These are phyloP conservation scores for Leccinum fuscescens DNA, from an alignment of 1,284 basidiomycete species.

Conservation along the genomic window DNA sequence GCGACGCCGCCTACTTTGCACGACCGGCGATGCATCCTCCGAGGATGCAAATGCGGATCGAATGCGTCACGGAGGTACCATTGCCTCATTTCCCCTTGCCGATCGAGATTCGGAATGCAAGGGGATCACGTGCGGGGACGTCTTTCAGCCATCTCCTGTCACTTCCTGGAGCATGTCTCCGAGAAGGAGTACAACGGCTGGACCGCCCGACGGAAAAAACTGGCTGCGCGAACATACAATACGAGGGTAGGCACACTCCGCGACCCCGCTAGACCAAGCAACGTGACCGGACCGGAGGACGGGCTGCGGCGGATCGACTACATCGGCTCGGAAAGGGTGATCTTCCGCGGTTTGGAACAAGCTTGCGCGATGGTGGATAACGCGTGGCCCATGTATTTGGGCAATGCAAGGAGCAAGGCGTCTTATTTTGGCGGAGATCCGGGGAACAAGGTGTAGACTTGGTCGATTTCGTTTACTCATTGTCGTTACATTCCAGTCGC, in stretches of 20 bases:
- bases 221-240: constrained; percentile 32
- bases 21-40: constrained; percentile 61
- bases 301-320: constrained; percentile 51
- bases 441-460: not conserved
- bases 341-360: constrained; percentile 51
- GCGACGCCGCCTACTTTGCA: constrained; percentile 36
- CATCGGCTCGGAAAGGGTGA: constrained; percentile 38
- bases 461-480: not conserved
- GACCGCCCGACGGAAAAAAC: constrained; percentile 31
- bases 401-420: not conserved
- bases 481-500: not conserved
- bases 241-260: constrained; percentile 27
- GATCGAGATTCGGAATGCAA: constrained; percentile 45
- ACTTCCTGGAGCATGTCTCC: constrained; percentile 45
- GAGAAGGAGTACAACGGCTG: constrained; percentile 42
- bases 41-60: constrained; percentile 52
- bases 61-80: constrained; percentile 41
- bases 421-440: not conserved
- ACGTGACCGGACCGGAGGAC: constrained; percentile 24
- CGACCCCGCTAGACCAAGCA: constrained; percentile 2
- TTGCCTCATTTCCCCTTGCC: constrained; percentile 47
- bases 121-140: constrained; percentile 49
- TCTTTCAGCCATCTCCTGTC: constrained; percentile 46
- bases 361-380: constrained; percentile 46
- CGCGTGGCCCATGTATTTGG: constrained; percentile 42